Percentiles rank a stretch among this genome's conserved stretches.
phyloP scores from a whole-genome alignment of 768 basidiomycete species.

The Leucocoprinus leucothites region DNA sequence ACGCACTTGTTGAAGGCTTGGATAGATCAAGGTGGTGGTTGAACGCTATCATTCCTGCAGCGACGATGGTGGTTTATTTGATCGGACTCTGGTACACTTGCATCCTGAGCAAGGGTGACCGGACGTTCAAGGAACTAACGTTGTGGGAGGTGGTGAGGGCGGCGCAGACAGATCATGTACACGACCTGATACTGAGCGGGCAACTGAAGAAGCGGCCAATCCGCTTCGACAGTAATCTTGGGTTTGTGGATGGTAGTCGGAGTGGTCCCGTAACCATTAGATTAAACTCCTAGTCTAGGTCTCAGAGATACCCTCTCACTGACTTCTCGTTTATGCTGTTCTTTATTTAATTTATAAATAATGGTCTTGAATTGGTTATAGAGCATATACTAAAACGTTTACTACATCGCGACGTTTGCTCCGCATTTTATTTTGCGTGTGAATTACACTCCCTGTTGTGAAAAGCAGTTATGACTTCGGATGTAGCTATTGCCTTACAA shows the following conservation, averaged over 20 bases:
- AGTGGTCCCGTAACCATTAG: too few species aligned
- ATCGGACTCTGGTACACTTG: constrained; percentile 6
- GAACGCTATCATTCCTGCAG: constrained; percentile 15
- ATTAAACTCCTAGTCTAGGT: too few species aligned
- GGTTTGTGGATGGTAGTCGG: neutral
- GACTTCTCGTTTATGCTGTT: too few species aligned
- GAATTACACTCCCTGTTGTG: too few species aligned
- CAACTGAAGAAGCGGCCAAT: neutral
- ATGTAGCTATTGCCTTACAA: too few species aligned
- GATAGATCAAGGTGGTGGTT: constrained; percentile 18
- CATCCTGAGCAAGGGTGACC: neutral
- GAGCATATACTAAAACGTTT: too few species aligned
- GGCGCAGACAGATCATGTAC: constrained; percentile 10
- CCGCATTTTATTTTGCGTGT: too few species aligned
- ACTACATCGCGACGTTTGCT: too few species aligned
- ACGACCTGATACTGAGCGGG: neutral
- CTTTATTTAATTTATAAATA: too few species aligned
- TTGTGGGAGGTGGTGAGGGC: constrained; percentile 5
- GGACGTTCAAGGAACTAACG: constrained; percentile 1
- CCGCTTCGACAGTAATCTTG: constrained; percentile 4
- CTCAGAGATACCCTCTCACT: too few species aligned
- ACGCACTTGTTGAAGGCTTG: constrained; percentile 11
- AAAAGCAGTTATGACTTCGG: too few species aligned
- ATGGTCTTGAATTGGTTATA: too few species aligned
- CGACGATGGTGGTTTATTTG: constrained; percentile 14